Conservation (phyloP, 768 basidiomycete genomes). For the Coprinopsis marcescibilis region DNA sequence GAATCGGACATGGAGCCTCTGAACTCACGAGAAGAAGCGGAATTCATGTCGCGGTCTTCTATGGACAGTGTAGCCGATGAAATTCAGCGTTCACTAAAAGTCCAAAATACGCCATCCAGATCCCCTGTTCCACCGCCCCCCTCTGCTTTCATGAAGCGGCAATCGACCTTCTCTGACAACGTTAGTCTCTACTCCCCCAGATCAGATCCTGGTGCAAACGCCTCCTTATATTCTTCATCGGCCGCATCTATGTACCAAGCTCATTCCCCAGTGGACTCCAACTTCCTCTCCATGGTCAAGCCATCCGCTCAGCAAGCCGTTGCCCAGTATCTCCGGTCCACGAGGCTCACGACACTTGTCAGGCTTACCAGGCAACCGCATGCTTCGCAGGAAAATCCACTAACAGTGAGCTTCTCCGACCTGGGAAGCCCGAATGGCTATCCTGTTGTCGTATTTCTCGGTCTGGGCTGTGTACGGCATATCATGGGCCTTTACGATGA, state of each 20-base stretch:
- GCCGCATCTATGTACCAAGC: constrained; percentile 39
- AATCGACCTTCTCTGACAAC: constrained; percentile 53
- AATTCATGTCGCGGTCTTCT: constrained; percentile 72
- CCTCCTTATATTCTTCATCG: constrained; percentile 48
- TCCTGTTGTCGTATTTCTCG: constrained; percentile 89
- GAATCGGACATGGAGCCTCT: constrained; percentile 49
- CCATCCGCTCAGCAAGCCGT: constrained; percentile 62
- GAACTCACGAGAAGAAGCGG: constrained; percentile 52
- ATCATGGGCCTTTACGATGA: constrained; percentile 95
- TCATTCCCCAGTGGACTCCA: constrained; percentile 42
- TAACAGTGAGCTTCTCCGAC: constrained; percentile 90
- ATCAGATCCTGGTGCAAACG: constrained; percentile 45
- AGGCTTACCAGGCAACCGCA: constrained; percentile 77
- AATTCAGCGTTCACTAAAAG: constrained; percentile 62
- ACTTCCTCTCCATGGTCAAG: constrained; percentile 35
- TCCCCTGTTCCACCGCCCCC: constrained; percentile 29
- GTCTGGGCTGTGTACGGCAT: constrained; percentile 90
- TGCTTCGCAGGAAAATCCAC: constrained; percentile 64
- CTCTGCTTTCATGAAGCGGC: constrained; percentile 41
- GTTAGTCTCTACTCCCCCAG: constrained; percentile 49
- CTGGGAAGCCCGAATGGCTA: constrained; percentile 80
- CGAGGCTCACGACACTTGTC: constrained; percentile 76
- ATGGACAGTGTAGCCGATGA: constrained; percentile 86
- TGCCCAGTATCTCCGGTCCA: constrained; percentile 83
- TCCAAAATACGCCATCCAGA: constrained; percentile 39